Evolutionary conservation across 805 yeast genomes (phyloP), one percentile per base, ranked within the genome.

Genomic region (Saccharomycopsis selenospora): DNA sequence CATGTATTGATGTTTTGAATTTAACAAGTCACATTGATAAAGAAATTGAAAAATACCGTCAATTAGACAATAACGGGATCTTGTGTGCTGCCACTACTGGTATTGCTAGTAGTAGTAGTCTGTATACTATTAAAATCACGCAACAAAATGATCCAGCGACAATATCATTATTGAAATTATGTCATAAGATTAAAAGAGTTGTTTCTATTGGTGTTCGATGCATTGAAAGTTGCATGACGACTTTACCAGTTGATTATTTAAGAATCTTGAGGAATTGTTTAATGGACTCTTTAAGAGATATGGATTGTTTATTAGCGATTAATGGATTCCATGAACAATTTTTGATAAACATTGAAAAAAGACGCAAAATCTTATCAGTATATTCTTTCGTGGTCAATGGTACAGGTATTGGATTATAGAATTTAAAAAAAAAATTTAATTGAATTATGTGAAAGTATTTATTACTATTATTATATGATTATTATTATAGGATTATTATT

Each of bases 251-350:
- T 13, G 55, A 51, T n/a, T 51, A 40, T 22, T 38, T 51, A 26
- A 41, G 55, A 22, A 43, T 48, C 17, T 27, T 51, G n/a, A 17
- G 52, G 42, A 51, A 48, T 24, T 38, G 33, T 23, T 30, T 51
- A 23, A 51, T 50, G 49, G 55, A 51, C 20, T 48, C 52, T 2
- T 14, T 51, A 17, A 42, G 55, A 29, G 55, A 51, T 38, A 46
- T 48, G 46, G 52, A 51, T 26, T 49, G 52, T 28, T 43, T 51
- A 18, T 25, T 45, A 30, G 28, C 44, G 14, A 27, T 51, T 18
- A 42, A 45, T 13, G 49, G 43, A 3, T 48, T 40, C 23, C 26
- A 44, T 13, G 22, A 36, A 13, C 49, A 45, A 36, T 45, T 51
- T 40, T 42, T 30, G 14, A 28, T 8, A 10, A 49, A 49, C 36